These are phyloP conservation scores for Eutrema yunnanense DNA, from an alignment of 345 rosid genomes.

Conservation along the genomic window DNA sequence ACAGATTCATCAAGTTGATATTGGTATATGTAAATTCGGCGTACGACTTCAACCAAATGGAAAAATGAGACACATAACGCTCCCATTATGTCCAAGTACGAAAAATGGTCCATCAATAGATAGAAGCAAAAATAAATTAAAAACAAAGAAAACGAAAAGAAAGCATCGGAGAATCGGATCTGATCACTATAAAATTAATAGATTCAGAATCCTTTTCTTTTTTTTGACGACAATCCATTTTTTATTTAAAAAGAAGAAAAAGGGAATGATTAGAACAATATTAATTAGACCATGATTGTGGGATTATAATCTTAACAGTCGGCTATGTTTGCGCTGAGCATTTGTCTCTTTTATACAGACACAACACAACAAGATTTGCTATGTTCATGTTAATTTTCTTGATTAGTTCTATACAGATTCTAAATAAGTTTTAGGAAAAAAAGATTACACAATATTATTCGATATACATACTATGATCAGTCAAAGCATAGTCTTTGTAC, in stretches of 20 bases:
- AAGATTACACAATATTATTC: not conserved
- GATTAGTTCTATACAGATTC: conserved; percentile 32
- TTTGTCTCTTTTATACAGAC: conserved; percentile 52
- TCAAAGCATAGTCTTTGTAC: conserved; percentile 26
- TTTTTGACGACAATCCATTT: not conserved
- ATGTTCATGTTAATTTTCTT: conserved; percentile 27
- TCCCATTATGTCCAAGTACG: conserved; percentile 20
- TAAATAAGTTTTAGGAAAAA: conserved; percentile 15
- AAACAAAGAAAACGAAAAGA: not conserved
- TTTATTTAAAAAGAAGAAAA: not conserved
- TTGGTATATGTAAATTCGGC: conserved; percentile 11
- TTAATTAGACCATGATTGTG: conserved; percentile 45
- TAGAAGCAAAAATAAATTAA: not conserved
- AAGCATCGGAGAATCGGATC: conserved; percentile 6
- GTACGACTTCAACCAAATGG: conserved; percentile 16
- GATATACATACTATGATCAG: not conserved
- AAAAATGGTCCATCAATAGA: not conserved
- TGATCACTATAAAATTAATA: not conserved
- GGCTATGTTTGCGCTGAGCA: conserved; percentile 66
- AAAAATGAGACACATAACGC: conserved; percentile 6
- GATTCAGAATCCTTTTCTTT: not conserved
- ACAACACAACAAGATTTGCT: conserved; percentile 41
- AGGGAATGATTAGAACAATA: conserved; percentile 30
- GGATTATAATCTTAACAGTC: conserved; percentile 58
- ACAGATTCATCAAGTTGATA: conserved; percentile 14